Evolutionary conservation across 768 basidiomycete species (phyloP), one percentile per base, ranked within the genome.

Genomic region (Suillus plorans): DNA sequence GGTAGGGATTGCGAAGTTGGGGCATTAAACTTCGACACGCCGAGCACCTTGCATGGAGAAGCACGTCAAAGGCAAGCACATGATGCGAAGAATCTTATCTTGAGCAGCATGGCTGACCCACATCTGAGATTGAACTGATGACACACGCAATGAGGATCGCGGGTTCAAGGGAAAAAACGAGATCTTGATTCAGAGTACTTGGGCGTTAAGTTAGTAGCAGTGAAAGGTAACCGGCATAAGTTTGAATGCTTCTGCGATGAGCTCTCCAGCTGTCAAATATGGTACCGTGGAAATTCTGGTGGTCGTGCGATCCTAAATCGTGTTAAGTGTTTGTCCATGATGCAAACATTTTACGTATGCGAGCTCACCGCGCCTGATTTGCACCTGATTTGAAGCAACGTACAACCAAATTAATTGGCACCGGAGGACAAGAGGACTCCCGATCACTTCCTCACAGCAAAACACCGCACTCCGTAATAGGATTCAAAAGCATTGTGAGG

Each of bases 61-160:
- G 61, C 58, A 60, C 60, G 62, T 37, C 42, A 44, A 58, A 45
- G 64, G 67, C 66, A 71, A 74, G 74, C 69, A 70, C 67, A 64
- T 65, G 68, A 74, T 66, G 45, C 25, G 64, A 59, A 67, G 73
- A 55, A 59, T 71, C 55, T 57, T 63, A 63, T 66, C 62, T 63
- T 60, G 70, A 63, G 64, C 49, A 68, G 63, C 64, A 66, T 74
- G 69, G 60, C 60, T 53, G 65, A 64, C 64, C 70, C 70, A 67
- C 68, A 64, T 66, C 66, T 65, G 36, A 28, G 63, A 62, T 61
- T 63, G 63, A 42, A n/a, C 63, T 65, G 42, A 50, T 66, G 63
- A 62, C 64, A 31, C 31, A 63, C 55, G 57, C 63, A 61, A 63
- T 49, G 44, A 42, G 53, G 55, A 58, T 73, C 73, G 71, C 73